Conservation (phyloP, 306 rosid genomes). For the Quercus suber region DNA sequence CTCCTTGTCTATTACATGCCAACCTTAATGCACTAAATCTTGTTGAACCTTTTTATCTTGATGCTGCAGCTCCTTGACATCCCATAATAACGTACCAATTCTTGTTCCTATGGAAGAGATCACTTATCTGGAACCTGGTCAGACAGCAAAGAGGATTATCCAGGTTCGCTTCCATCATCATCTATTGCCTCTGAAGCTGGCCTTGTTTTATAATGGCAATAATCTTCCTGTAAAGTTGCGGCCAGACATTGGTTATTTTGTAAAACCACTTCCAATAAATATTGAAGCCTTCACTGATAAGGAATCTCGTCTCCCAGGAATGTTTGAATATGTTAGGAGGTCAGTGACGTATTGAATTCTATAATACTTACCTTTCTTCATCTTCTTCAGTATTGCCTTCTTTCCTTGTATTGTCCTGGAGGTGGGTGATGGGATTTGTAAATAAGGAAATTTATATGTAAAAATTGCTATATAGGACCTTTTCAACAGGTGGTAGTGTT, state of each 20-base stretch:
- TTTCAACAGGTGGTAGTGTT: background rate
- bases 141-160: conserved; percentile 47
- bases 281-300: conserved; percentile 55
- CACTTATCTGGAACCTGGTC: conserved; percentile 75
- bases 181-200: conserved; percentile 82
- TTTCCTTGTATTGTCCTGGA: background rate
- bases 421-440: background rate
- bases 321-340: conserved; percentile 94
- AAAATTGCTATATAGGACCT: background rate
- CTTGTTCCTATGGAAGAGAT: conserved; percentile 66
- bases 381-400: background rate
- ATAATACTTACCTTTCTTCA: background rate
- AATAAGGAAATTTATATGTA: background rate
- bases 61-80: conserved; percentile 51
- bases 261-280: conserved; percentile 66
- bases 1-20: conserved; percentile 12
- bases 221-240: conserved; percentile 66
- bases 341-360: conserved; percentile 24
- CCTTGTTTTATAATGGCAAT: conserved; percentile 68
- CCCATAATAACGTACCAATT: conserved; percentile 42
- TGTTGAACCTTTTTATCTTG: conserved; percentile 20
- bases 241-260: conserved; percentile 93
- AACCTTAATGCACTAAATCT: conserved; percentile 21
- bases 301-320: conserved; percentile 86
- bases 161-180: conserved; percentile 92